Base-by-base conservation (phyloP, 2,329 filamentous ascomycete species). In the Ceratocystis destructans region DNA sequence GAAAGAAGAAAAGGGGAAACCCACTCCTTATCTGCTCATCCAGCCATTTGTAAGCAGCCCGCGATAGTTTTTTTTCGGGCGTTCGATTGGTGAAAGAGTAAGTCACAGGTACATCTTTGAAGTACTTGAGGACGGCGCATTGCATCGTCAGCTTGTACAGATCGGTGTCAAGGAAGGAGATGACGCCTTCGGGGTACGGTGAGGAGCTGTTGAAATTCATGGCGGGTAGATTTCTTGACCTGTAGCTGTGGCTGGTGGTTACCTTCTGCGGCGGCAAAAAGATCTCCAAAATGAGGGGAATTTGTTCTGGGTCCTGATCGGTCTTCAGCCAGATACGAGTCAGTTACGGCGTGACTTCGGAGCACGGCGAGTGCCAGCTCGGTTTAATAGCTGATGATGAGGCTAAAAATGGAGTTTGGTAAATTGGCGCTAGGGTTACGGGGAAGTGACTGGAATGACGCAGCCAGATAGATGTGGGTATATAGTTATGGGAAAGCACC, bases 141-240 rank as follows among this genome's bases (percentile, higher is more conserved):
- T 99, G 94, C 94, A 99, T 99, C 22, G 94, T 99, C 76, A 99
- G 78, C 77, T 99, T 99, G 83, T 96, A 99, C 69, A 99, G 73
- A 71, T 87, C 84, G 17, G 88, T 93, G 73, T 94, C 89, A 65
- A 94, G 80, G 73, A 94, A 87, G 73, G 89, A 93, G 72, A 86
- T 88, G 73, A 93, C 84, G 64, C 89, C 89, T 77, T 89, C 88
- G 3, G 88, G 86, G 69, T 82, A 86, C 67, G 83, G 82, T 66
- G 83, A 84, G 41, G 83, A 82, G 77, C 81, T 83, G 74, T 86
- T 85, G 76, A 87, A 87, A 70, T 84, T 83, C 84, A 87, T 87
- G 69, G 45, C 10, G 48, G 48, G 20, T 10, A 15, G 46, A n/a
- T 48, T 10, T n/a, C 37, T 41, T 41, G 37, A 5, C 20, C 70